phyloP scores from a whole-genome alignment of 345 rosid species.

The Gossypium ekmanianum region DNA sequence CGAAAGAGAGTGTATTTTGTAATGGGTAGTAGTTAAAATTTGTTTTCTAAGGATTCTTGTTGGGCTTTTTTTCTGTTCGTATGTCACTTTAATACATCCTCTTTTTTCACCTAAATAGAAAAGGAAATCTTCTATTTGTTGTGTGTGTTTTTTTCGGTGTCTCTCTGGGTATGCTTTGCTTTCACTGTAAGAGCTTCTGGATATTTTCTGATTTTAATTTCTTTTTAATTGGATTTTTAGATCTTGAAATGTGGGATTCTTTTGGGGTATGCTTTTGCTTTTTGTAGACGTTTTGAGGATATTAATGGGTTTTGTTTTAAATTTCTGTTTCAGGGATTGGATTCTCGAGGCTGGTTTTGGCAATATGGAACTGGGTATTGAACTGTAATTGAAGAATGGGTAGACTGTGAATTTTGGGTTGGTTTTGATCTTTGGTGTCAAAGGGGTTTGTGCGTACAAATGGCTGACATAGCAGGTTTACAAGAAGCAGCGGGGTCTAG shows the following conservation, averaged over 20 bases:
- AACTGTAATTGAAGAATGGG: neutral
- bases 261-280: neutral
- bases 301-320: neutral
- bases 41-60: conserved; percentile 6
- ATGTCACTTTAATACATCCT: conserved; percentile 38
- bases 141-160: neutral
- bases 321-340: neutral
- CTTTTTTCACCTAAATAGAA: conserved; percentile 40
- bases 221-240: conserved; percentile 2
- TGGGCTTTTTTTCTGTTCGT: conserved; percentile 36
- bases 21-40: conserved; percentile 16
- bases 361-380: neutral
- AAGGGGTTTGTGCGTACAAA: conserved; percentile 28
- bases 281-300: neutral
- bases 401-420: conserved; percentile 5
- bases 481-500: conserved; percentile 76
- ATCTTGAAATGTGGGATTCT: conserved; percentile 17
- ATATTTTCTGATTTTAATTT: conserved; percentile 12
- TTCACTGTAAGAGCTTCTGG: conserved; percentile 38
- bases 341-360: conserved; percentile 7
- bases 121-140: neutral
- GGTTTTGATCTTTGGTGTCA: conserved; percentile 15
- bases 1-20: conserved; percentile 22
- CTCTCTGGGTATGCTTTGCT: conserved; percentile 33
- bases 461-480: conserved; percentile 81